Evolutionary conservation across 116 monocot species (phyloP), one percentile per base, ranked within the genome.

Genomic region (Cymodocea nodosa): DNA sequence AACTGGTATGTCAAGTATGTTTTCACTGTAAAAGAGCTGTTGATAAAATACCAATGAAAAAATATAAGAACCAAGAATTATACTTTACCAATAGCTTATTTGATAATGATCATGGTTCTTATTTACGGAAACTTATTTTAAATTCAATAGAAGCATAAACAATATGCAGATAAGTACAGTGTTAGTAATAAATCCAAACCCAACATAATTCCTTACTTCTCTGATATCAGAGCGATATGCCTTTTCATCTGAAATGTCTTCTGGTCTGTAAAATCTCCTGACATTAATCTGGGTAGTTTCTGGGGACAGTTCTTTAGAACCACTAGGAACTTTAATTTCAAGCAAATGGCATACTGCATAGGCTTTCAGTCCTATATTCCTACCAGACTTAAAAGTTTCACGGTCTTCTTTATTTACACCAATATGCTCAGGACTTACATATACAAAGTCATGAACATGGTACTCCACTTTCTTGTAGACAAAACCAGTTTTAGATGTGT

Each of bases 241-340:
- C 72, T 92, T 92, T 66, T 71, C 63, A 55, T 84, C 23, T 51
- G 98, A 92, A 59, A 92, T 59, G 80, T 98, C 92, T 65, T 98
- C 98, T 15, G 98, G 98, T 63, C 98, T 78, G 69, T 92, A 98
- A 81, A 89, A 92, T 70, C 89, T 80, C 72, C 92, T 78, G 10
- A 84, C 83, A 69, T 86, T 98, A 5, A 98, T 57, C 44, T 52
- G 8, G 6, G 82, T 79, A 58, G 78, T 73, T 68, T 69, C 59
- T 61, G 79, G 71, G 18, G 63, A 67, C 18, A 79, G 53, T 71
- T 86, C 48, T 52, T 77, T 87, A 64, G 81, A 73, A 10, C 67
- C 68, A 36, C 44, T 68, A 25, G 68, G 56, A 36, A 56, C 62
- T 62, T 73, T 40, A 51, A 98, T 77, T 40, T 79, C 84, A 34